Evolutionary conservation across 2,329 filamentous ascomycete species (phyloP), one percentile per base, ranked within the genome.

Genomic region (Tolypocladium inflatum): DNA sequence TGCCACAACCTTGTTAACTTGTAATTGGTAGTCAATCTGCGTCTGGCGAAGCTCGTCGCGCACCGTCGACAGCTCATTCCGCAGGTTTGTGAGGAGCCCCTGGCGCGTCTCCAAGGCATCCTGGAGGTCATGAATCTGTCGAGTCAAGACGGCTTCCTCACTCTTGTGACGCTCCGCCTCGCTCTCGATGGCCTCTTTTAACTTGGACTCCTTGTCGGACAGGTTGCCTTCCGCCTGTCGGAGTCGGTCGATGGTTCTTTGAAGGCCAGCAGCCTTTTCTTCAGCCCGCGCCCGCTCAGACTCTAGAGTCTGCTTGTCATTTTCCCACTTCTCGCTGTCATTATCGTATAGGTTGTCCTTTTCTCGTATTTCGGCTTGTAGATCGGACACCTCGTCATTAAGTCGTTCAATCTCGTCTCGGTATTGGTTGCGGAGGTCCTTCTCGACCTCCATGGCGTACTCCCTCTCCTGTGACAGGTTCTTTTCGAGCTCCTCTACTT

Each of bases 41-140:
- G 82, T 82, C 55, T 87, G 77, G n/a, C 88, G 83, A 10, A 91
- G 78, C 58, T 91, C 85, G 62, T 91, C 88, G 57, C 82, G 83
- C 10, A 86, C 80, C 9, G 77, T 73, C 2, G 86, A 83, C 4
- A 91, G 73, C 65, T 92, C 88, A 56, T 78, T 80, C 56, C 86
- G 82, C 33, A 88, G 76, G 55, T 83, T 81, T 21, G 87, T 87
- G 7, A 90, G 71, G 50, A 83, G 77, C n/a, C 80, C 75, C 66
- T 88, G 83, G 61, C 87, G 84, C 35, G 82, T 77, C 58, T 87
- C 80, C 15, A 94, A 78, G 59, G 91, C 89, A 54, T 84, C 80
- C 65, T 88, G 86, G 11, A 94, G 77, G 55, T 88, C 86, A 53
- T 88, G 82, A 55, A 96, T 84, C 68, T 94, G 89, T n/a, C 82